Conservation (phyloP, 768 basidiomycete genomes). For the Pholiota molesta region DNA sequence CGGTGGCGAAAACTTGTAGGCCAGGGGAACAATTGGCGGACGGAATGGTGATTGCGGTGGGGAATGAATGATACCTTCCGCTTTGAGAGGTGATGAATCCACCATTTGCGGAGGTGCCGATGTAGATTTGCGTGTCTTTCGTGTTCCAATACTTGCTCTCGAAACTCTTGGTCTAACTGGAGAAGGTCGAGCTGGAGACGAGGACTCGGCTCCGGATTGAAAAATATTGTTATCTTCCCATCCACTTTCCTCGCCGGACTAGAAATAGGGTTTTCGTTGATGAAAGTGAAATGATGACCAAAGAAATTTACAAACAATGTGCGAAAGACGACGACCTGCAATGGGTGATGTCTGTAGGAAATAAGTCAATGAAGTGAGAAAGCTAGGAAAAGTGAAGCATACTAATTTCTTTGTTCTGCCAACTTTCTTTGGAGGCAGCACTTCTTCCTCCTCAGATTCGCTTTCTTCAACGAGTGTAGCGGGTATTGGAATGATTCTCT, state of each 20-base stretch:
- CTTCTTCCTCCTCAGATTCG: slow-evolving; percentile 68
- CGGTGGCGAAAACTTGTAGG: slow-evolving; percentile 28
- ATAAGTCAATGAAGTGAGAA: slow-evolving; percentile 7
- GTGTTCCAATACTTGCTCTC: slow-evolving; percentile 41
- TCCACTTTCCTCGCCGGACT: slow-evolving; percentile 67
- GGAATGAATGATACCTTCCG: slow-evolving; percentile 23
- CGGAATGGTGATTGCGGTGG: slow-evolving; percentile 47
- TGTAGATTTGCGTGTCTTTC: slow-evolving; percentile 67
- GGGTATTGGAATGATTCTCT: slow-evolving; percentile 39
- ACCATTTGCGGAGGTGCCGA: slow-evolving; percentile 68
- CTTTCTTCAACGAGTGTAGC: slow-evolving; percentile 69
- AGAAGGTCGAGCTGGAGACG: slow-evolving; percentile 71
- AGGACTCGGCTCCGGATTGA: slow-evolving; percentile 89
- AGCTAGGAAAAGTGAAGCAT: slow-evolving; percentile 16
- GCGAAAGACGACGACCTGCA: slow-evolving; percentile 60
- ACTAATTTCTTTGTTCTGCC: slow-evolving; percentile 64
- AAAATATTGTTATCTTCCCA: slow-evolving; percentile 94
- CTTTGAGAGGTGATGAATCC: slow-evolving; percentile 43
- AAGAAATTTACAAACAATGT: slow-evolving; percentile 29
- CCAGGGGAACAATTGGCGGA: slow-evolving; percentile 44
- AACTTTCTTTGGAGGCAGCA: slow-evolving; percentile 57
- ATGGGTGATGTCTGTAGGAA: slow-evolving; percentile 46
- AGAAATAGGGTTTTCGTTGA: slow-evolving; percentile 5
- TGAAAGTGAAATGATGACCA: slow-evolving; percentile 2
- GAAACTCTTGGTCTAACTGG: slow-evolving; percentile 48